Percentiles rank a stretch among this genome's conserved stretches.
Conservation (phyloP, 306 rosid species). For the Vigna radiata region DNA sequence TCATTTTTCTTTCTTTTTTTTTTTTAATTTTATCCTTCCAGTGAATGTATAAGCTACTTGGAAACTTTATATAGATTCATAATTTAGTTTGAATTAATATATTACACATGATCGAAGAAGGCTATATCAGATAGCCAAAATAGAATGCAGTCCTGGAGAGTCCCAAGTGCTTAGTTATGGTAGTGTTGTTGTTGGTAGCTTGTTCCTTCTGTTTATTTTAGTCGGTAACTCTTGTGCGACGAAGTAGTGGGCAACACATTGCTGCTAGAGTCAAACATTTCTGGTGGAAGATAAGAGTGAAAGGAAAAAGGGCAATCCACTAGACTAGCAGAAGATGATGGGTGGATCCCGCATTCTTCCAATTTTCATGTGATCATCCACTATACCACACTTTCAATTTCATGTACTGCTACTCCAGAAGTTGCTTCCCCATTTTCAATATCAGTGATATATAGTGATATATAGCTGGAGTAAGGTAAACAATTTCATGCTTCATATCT, state of each 20-base stretch:
- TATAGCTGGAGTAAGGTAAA: constrained; percentile 9
- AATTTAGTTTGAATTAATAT: neutral
- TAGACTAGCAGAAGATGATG: constrained; percentile 55
- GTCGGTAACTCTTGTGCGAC: neutral
- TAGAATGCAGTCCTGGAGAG: neutral
- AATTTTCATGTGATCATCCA: constrained; percentile 56
- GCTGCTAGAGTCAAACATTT: constrained; percentile 18
- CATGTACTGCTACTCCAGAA: neutral
- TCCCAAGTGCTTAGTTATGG: too few relatives aligned
- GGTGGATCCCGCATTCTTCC: constrained; percentile 52
- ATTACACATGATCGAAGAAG: neutral
- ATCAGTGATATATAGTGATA: constrained; percentile 16
- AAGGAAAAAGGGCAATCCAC: constrained; percentile 45
- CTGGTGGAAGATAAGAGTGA: neutral
- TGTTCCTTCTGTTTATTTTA: neutral
- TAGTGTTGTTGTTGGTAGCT: neutral
- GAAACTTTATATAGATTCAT: neutral
- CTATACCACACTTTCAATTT: constrained; percentile 23
- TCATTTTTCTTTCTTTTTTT: too few relatives aligned
- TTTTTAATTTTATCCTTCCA: too few relatives aligned
- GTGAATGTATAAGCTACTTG: neutral
- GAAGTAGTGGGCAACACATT: constrained; percentile 25
- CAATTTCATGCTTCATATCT: neutral
- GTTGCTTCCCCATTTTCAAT: neutral
- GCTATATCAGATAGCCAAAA: neutral